Evolutionary conservation across 352 stramenopile genomes (phyloP), one percentile per base, ranked within the genome.

Genomic region (Globisporangium middletonii): DNA sequence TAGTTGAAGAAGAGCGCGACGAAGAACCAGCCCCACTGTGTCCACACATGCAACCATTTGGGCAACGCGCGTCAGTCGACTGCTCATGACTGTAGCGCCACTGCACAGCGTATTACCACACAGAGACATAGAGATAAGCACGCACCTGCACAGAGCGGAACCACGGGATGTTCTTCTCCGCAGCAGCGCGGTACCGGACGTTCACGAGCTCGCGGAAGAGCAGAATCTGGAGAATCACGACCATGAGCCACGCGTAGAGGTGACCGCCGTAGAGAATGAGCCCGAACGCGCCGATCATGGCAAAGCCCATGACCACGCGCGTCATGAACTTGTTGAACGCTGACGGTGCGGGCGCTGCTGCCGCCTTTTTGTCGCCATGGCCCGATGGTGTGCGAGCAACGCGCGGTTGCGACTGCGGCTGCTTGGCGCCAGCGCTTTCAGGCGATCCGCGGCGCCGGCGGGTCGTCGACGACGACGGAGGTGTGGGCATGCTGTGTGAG

Each of bases 141-240:
- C 58, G 30, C 15, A 56, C 73, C 72, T 83, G 94, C 54, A 98
- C 93, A 4, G 96, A 99, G 41, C 97, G 95, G 71, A 99, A 99
- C 67, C 97, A 94, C 49, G 97, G 96, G 65, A 99, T 98, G 35
- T 91, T 97, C 68, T 97, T 90, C 76, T 99, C 89, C 41, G 95
- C 95, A 2, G 86, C 87, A 4, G 82, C 86, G 59, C 92, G 89
- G 77, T 99, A 99, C 2, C 97, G 88, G 35, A 99, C 96, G 60
- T 97, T 98, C n/a, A 99, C 96, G 5, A 99, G 79, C 71, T 99
- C 97, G n/a, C 89, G 89, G 79, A 98, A 98, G 45, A 97, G 78
- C 54, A 97, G 67, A 53, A 88, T 86, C 69, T 97, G 85, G 33
- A 93, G 71, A 23, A 96, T 66, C 45, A 93, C 76, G 43, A 97